Conservation (phyloP, 2,329 filamentous ascomycete genomes). For the Ilyonectria sp. region DNA sequence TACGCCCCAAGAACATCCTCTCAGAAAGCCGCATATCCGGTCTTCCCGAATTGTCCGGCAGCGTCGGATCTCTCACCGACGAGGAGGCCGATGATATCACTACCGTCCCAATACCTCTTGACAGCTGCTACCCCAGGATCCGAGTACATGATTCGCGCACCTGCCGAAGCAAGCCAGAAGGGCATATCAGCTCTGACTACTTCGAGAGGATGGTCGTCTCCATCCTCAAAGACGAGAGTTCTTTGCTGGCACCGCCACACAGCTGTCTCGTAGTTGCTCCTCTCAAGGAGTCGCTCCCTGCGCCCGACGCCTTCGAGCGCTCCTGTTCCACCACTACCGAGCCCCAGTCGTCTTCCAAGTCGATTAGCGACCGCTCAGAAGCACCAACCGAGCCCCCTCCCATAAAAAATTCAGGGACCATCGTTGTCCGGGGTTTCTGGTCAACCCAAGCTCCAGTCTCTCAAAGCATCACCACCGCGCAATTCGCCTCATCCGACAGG, state of each 20-base stretch:
- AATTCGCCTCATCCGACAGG: slow-evolving; percentile 65
- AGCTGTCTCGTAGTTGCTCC: slow-evolving; percentile 51
- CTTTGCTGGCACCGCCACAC: slow-evolving; percentile 60
- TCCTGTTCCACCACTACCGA: slow-evolving; percentile 63
- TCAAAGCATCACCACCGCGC: slow-evolving; percentile 63
- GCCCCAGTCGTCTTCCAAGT: slow-evolving; percentile 67
- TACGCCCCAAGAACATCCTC: slow-evolving; percentile 65
- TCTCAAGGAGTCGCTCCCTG: slow-evolving; percentile 59
- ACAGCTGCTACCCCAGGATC: slow-evolving; percentile 77
- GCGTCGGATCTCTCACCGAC: slow-evolving; percentile 81
- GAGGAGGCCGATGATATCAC: slow-evolving; percentile 76
- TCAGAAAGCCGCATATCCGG: slow-evolving; percentile 62
- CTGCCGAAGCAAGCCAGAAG: slow-evolving; percentile 80
- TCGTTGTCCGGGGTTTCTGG: slow-evolving; percentile 87
- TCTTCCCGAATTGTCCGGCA: slow-evolving; percentile 81
- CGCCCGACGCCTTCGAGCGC: slow-evolving; percentile 54
- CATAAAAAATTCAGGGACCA: slow-evolving; percentile 49
- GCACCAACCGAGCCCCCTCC: slow-evolving; percentile 49
- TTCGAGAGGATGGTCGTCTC: slow-evolving; percentile 95
- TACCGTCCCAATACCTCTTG: slow-evolving; percentile 67
- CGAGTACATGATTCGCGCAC: slow-evolving; percentile 80
- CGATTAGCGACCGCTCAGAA: slow-evolving; percentile 64
- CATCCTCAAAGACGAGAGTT: slow-evolving; percentile 88
- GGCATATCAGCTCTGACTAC: slow-evolving; percentile 65
- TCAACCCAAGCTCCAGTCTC: slow-evolving; percentile 75